Conservation (phyloP, 345 rosid genomes). For the Melastoma malabathricum region DNA sequence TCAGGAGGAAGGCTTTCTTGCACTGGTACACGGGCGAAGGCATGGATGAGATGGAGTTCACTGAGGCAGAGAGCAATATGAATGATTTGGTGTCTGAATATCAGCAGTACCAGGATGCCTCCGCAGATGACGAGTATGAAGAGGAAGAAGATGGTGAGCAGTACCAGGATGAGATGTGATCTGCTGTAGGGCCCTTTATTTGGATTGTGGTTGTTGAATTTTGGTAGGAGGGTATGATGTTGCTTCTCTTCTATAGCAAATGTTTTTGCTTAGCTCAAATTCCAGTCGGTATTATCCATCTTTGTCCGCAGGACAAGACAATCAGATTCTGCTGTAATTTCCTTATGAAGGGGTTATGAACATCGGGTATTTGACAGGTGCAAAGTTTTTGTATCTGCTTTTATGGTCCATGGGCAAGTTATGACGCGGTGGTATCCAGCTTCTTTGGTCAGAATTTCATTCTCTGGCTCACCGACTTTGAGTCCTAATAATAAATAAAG, state of each 20-base stretch:
- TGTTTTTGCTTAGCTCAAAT: too few species aligned
- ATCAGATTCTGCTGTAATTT: too few species aligned
- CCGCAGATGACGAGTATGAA: constrained; percentile 60
- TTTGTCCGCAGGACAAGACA: too few species aligned
- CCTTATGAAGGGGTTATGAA: too few species aligned
- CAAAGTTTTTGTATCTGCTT: too few species aligned
- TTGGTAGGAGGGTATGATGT: constrained; percentile 1
- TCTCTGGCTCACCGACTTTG: too few species aligned
- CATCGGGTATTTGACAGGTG: too few species aligned
- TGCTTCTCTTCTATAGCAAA: background rate
- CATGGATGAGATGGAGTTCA: constrained; percentile 36
- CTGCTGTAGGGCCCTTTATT: background rate
- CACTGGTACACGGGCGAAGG: constrained; percentile 34
- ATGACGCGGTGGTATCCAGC: too few species aligned
- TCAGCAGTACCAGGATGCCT: constrained; percentile 75
- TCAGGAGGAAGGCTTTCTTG: constrained; percentile 32
- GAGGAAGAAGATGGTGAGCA: constrained; percentile 37
- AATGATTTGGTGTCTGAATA: constrained; percentile 62
- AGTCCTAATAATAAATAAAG: too few species aligned
- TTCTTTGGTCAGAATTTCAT: too few species aligned
- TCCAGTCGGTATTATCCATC: too few species aligned
- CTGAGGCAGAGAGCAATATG: constrained; percentile 64
- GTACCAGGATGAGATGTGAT: constrained; percentile 22
- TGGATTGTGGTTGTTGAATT: background rate
- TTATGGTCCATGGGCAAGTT: too few species aligned